Base-by-base conservation (phyloP, 108 stramenopile species). In the Pinguiococcus pyrenoidosus region DNA sequence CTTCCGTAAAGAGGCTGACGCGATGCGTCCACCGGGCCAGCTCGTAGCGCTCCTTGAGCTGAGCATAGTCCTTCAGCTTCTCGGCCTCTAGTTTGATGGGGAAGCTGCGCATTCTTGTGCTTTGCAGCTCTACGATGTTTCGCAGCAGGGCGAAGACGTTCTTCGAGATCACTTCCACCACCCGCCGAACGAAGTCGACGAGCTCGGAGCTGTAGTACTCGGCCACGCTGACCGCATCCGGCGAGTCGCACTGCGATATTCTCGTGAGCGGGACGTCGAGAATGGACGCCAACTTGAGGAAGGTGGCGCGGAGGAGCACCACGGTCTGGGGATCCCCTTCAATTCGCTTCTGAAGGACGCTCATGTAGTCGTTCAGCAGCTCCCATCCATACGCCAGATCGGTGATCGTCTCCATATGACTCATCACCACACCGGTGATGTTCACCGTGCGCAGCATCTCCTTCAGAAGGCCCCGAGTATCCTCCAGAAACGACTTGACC, bases 381-480 rank as follows among this genome's bases (percentile, higher is more conserved):
- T 74, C 74, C 54, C 66, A 69, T 8, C 67, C 76, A 42, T 75
- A 81, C 4, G 74, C 55, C 50, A 77, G 62, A 54, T 81, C 79
- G 8, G 70, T 62, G 13, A 75, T 55, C 35, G 39, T 44, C 14
- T 62, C 66, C 25, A 78, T 55, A 18, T 58, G 50, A n/a, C 47
- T 23, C 29, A 70, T 29, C 37, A 73, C 44, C 27, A 22, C 49
- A 27, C 66, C 52, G 22, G 66, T 59, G 12, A 81, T 38, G 24
- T 64, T 69, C 18, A 75, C 69, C 6, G 56, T 54, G 32, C 74
- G 62, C 8, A 77, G 64, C 76, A 81, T 76, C 44, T 62, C 65
- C 30, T 51, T 44, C 28, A 81, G 51, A 33, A 74, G 32, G 2
- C 43, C 74, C 13, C 71, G 68, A 18, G 66, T 55, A 26, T 70